Evolutionary conservation across 768 basidiomycete species (phyloP), one percentile per base, ranked within the genome.

Genomic region (Lentinus tigrinus): DNA sequence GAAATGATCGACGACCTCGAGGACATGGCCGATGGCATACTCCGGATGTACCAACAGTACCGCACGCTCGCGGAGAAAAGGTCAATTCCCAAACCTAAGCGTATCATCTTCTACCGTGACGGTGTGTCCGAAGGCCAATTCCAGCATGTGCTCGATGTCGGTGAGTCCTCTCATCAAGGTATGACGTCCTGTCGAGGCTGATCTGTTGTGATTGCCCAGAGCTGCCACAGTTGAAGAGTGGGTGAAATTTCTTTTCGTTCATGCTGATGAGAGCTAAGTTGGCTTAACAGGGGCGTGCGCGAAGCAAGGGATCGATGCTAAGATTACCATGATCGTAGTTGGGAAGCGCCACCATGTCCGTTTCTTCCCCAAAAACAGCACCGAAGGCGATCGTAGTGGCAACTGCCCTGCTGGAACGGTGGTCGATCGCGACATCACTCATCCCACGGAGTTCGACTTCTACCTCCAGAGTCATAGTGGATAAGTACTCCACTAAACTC

Each of bases 331-430:
- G 23, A 81, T 93, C 50, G 77, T 93, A 24, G 91, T 93, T 7
- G 91, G 89, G 16, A 94, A 93, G 67, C 79, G 87, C 3, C 87
- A 89, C 67, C 87, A 87, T 52, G 78, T 85, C 49, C 76, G 83
- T 67, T 81, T 87, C 70, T 87, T 88, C 75, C 85, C 85, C 0
- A 64, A 56, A 37, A 66, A 68, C 6, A 53, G 54, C 0, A 60
- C 64, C 7, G 81, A 87, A 9, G 81, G 75, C 0, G 91, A 93
- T 62, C 78, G 75, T 52, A 87, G 83, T 55, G 87, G 85, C 2
- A 93, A 93, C 65, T 86, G 84, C 63, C 82, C 80, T 1, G 89
- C 91, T 0, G 91, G 91, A 8, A 89, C 89, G 0, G 88, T 93
- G 14, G 80, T 91, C 23, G 91, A 93, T 65, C 75, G 75, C 2